phyloP scores from a whole-genome alignment of 2,329 filamentous ascomycete genomes.

The Neopestalotiopsis rosae region DNA sequence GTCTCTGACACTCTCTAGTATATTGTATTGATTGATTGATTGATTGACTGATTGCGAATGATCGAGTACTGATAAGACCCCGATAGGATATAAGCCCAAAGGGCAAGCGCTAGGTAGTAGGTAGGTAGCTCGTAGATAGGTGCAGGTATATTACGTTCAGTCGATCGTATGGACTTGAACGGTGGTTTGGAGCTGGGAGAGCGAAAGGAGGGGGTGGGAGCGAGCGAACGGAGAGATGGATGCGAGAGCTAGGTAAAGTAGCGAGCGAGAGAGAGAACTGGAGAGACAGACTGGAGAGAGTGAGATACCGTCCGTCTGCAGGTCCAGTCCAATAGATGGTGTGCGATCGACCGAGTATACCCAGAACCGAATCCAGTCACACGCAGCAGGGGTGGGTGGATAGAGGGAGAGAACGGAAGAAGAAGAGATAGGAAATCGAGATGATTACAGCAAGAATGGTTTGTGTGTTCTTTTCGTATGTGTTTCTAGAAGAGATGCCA shows the following conservation, averaged over 20 bases:
- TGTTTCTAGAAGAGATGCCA: no score
- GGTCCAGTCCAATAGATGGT: not conserved
- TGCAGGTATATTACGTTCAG: slow-evolving; percentile 2
- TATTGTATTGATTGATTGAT: not conserved
- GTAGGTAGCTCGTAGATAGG: no score
- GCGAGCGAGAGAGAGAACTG: not conserved
- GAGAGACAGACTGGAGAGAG: not conserved
- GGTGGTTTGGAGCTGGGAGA: not conserved
- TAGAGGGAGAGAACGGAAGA: not conserved
- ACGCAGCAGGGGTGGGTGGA: not conserved
- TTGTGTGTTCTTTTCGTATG: no score
- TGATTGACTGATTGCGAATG: not conserved
- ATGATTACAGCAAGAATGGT: no score
- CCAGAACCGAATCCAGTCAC: not conserved
- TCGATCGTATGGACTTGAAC: not conserved
- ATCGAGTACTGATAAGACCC: not conserved
- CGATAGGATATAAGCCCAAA: slow-evolving; percentile 3
- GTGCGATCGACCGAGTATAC: slow-evolving; percentile 2
- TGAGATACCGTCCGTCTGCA: not conserved
- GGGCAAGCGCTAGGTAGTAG: no score
- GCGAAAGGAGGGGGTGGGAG: not conserved
- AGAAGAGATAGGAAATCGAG: not conserved
- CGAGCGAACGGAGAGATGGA: not conserved
- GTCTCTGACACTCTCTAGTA: not conserved
- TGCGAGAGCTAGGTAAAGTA: slow-evolving; percentile 3